Evolutionary conservation across 1,284 basidiomycete species (phyloP).

Genomic region (Inonotus obliquus): DNA sequence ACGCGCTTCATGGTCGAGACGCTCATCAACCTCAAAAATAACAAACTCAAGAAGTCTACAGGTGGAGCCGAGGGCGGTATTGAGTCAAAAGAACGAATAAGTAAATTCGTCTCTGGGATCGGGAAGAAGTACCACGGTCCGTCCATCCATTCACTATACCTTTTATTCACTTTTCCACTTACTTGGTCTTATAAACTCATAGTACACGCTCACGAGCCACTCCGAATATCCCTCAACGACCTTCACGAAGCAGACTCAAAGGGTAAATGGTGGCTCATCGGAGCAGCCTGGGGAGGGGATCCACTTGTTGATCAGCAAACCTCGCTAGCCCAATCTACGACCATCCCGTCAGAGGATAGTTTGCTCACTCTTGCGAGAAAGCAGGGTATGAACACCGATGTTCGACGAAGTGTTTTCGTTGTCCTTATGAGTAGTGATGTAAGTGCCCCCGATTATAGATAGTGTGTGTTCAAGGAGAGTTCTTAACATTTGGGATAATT

Average conservation of each 20-base stretch:
- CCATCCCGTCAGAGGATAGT: conserved; percentile 31
- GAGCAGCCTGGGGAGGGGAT: conserved; percentile 94
- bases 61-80: conserved; percentile 55
- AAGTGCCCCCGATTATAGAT: conserved; percentile 25
- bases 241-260: conserved; percentile 79
- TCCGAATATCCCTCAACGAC: conserved; percentile 83
- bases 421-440: conserved; percentile 93
- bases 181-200: neutral
- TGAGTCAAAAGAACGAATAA: conserved; percentile 78
- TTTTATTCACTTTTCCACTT: neutral
- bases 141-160: conserved; percentile 31
- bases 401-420: conserved; percentile 86
- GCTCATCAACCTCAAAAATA: conserved; percentile 85
- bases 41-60: conserved; percentile 68
- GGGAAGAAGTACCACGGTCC: conserved; percentile 73
- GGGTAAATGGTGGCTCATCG: conserved; percentile 99
- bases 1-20: conserved; percentile 94
- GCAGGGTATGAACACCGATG: conserved; percentile 99
- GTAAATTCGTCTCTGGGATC: conserved; percentile 74
- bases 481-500: neutral
- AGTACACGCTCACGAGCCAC: conserved; percentile 81
- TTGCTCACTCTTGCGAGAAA: conserved; percentile 79
- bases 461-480: no score
- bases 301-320: conserved; percentile 70
- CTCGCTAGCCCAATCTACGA: conserved; percentile 28